phyloP scores from a whole-genome alignment of 306 rosid species.

The Alnus glutinosa region DNA sequence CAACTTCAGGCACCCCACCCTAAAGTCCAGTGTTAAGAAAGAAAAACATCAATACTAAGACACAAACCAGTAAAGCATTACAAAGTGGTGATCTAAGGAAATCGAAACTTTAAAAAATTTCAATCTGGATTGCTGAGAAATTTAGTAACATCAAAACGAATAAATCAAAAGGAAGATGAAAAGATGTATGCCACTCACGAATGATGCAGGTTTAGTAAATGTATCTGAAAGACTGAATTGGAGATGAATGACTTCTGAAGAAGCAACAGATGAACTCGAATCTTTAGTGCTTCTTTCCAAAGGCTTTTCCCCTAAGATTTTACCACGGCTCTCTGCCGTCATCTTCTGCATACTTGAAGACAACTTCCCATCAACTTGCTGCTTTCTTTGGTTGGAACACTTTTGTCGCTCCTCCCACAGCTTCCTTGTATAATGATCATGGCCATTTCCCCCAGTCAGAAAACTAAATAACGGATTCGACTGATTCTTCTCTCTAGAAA shows the following conservation, averaged over 20 bases:
- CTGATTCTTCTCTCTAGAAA: slow-evolving; percentile 83
- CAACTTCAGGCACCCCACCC: slow-evolving; percentile 53
- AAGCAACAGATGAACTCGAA: slow-evolving; percentile 47
- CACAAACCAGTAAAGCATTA: background rate
- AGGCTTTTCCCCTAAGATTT: slow-evolving; percentile 83
- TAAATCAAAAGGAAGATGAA: slow-evolving; percentile 13
- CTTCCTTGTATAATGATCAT: slow-evolving; percentile 82
- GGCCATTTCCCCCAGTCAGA: slow-evolving; percentile 89
- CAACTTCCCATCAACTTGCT: slow-evolving; percentile 52
- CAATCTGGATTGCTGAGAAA: slow-evolving; percentile 18
- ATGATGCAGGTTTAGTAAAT: slow-evolving; percentile 63
- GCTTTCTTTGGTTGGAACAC: slow-evolving; percentile 52
- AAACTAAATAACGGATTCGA: slow-evolving; percentile 85
- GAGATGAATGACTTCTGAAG: slow-evolving; percentile 62
- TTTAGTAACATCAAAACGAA: slow-evolving; percentile 29
- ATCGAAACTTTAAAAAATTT: slow-evolving; percentile 4
- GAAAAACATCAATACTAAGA: background rate
- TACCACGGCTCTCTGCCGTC: slow-evolving; percentile 89
- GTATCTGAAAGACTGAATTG: slow-evolving; percentile 90
- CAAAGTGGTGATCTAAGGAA: slow-evolving; percentile 5
- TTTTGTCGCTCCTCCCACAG: slow-evolving; percentile 90
- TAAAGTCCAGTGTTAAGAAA: slow-evolving; percentile 24
- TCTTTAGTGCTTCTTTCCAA: slow-evolving; percentile 64
- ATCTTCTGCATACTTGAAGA: slow-evolving; percentile 53
- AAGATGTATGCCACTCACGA: slow-evolving; percentile 53